Percentiles rank a stretch among this genome's conserved stretches.
Evolutionary conservation across 1,284 basidiomycete genomes (phyloP).

Genomic region (Ustilago tritici): DNA sequence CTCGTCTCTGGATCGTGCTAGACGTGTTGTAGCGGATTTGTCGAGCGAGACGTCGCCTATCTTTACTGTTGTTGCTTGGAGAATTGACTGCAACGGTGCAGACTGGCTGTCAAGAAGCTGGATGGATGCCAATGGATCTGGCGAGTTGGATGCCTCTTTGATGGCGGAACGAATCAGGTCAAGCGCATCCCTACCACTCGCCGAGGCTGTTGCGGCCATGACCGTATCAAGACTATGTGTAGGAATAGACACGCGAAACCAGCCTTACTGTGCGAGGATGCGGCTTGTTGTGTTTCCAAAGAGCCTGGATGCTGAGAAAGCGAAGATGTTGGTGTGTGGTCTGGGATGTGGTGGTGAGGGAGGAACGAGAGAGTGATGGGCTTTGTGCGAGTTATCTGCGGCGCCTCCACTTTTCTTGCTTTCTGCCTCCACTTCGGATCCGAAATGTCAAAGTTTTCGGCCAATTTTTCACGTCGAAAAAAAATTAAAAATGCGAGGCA

Average conservation of each 20-base stretch:
- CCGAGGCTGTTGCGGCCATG: constrained; percentile 25
- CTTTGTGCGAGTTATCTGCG: background rate
- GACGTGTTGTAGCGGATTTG: constrained; percentile 32
- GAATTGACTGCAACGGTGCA: constrained; percentile 23
- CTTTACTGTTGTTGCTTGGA: constrained; percentile 24
- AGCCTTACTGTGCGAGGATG: background rate
- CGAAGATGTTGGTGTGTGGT: no score
- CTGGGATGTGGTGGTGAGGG: background rate
- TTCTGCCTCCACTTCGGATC: constrained; percentile 11
- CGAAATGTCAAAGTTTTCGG: constrained; percentile 19
- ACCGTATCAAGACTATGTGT: background rate
- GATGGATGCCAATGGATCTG: constrained; percentile 28
- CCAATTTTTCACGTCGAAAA: background rate
- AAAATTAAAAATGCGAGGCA: background rate
- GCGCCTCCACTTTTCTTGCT: background rate
- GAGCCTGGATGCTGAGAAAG: no score
- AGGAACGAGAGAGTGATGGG: background rate
- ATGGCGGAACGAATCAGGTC: constrained; percentile 46
- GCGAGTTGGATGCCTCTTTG: constrained; percentile 4
- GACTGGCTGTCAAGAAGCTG: constrained; percentile 32
- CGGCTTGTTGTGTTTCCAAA: background rate
- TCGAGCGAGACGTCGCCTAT: constrained; percentile 25
- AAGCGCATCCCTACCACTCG: constrained; percentile 27
- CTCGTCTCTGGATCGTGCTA: constrained; percentile 48
- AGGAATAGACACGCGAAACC: constrained; percentile 1